These are phyloP conservation scores for Aspergillus spinulosporus DNA, from an alignment of 2,329 filamentous ascomycete species.

Conservation along the genomic window DNA sequence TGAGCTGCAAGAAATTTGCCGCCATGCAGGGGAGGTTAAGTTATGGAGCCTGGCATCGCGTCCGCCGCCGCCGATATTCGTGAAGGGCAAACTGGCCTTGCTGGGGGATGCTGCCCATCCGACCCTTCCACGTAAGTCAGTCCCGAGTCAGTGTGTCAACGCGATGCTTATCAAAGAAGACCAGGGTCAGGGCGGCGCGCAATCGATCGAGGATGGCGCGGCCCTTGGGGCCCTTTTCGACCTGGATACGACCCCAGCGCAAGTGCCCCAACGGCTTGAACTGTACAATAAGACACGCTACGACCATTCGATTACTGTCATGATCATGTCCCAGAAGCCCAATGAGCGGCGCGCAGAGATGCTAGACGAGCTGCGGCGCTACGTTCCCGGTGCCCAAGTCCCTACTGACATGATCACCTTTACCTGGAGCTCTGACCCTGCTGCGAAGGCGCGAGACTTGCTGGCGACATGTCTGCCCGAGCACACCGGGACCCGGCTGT, in stretches of 20 bases:
- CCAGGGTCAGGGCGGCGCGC: not conserved
- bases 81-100: no score
- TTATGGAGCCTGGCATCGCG: no score
- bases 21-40: no score
- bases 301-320: not conserved
- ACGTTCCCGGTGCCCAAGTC: not conserved
- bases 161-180: no score
- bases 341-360: not conserved
- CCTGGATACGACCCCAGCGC: not conserved
- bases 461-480: not conserved
- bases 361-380: not conserved
- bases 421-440: not conserved
- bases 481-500: not conserved
- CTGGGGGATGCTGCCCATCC: no score
- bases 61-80: no score
- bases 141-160: no score
- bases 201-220: not conserved
- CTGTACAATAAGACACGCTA: not conserved
- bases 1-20: no score
- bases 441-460: not conserved
- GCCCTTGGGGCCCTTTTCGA: not conserved
- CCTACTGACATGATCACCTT: not conserved
- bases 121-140: no score
- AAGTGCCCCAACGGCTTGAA: not conserved
- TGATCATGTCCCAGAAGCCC: not conserved